phyloP scores from a whole-genome alignment of 495 filamentous ascomycete genomes.

The Penicillium cosmopolitanum region DNA sequence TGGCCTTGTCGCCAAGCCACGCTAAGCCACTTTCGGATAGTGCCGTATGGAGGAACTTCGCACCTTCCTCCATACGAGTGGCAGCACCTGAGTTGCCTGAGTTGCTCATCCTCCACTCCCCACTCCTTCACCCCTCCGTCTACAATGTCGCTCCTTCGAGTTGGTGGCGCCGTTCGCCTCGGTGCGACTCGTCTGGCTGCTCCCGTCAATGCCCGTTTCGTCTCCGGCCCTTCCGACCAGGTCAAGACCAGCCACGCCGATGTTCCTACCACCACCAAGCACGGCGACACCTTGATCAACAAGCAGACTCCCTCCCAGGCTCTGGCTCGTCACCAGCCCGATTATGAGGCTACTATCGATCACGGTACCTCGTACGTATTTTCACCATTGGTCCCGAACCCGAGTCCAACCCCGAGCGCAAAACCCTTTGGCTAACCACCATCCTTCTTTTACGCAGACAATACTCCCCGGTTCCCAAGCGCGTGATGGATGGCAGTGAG shows the following conservation, averaged over 20 bases:
- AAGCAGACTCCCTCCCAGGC: slow-evolving; percentile 55
- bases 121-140: slow-evolving; percentile 21
- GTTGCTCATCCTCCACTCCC: slow-evolving; percentile 24
- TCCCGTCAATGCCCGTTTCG: slow-evolving; percentile 43
- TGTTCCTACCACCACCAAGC: slow-evolving; percentile 39
- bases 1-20: slow-evolving; percentile 31
- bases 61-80: slow-evolving; percentile 26
- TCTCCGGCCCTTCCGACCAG: slow-evolving; percentile 32
- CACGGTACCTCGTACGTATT: slow-evolving; percentile 75
- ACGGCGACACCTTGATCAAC: slow-evolving; percentile 53
- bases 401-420: neutral
- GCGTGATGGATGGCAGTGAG: slow-evolving; percentile 89
- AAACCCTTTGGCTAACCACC: slow-evolving; percentile 27
- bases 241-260: slow-evolving; percentile 48
- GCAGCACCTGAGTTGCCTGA: slow-evolving; percentile 25
- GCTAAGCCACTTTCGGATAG: slow-evolving; percentile 47
- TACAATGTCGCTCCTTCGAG: slow-evolving; percentile 52
- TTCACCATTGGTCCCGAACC: slow-evolving; percentile 2
- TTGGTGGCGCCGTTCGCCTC: slow-evolving; percentile 42
- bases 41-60: slow-evolving; percentile 40
- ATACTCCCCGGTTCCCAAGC: slow-evolving; percentile 87
- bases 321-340: slow-evolving; percentile 68
- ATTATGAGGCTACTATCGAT: slow-evolving; percentile 78
- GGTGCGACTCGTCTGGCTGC: slow-evolving; percentile 37
- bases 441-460: slow-evolving; percentile 50